These are phyloP conservation scores for Fragilariopsis cylindrus DNA, from an alignment of 108 stramenopile genomes.

Conservation along the genomic window DNA sequence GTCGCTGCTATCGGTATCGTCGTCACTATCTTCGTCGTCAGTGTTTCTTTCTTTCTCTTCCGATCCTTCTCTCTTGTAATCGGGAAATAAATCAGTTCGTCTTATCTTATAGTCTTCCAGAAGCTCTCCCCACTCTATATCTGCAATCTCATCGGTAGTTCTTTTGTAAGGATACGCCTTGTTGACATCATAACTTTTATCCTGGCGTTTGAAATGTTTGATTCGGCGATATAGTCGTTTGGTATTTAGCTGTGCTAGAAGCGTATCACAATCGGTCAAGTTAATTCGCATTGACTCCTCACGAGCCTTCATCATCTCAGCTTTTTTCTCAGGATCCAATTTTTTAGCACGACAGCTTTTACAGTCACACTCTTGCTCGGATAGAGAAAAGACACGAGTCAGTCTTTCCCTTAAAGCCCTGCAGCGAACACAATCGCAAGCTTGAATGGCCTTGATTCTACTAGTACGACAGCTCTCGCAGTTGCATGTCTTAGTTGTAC, in stretches of 20 bases:
- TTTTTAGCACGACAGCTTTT: background rate
- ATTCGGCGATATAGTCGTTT: constrained; percentile 51
- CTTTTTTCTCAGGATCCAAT: constrained; percentile 11
- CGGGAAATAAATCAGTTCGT: too few relatives aligned
- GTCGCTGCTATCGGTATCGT: background rate
- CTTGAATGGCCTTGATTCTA: background rate
- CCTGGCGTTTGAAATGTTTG: constrained; percentile 12
- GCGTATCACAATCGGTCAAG: constrained; percentile 26
- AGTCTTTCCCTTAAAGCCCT: background rate
- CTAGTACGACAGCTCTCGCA: background rate
- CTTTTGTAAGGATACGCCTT: constrained; percentile 42
- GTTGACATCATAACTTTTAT: constrained; percentile 22
- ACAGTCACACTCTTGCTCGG: background rate
- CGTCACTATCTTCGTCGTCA: background rate
- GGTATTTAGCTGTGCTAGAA: constrained; percentile 77
- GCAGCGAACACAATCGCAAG: background rate
- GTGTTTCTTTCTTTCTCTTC: background rate
- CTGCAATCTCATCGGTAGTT: constrained; percentile 52
- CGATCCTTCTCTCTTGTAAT: constrained; percentile 10
- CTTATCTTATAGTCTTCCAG: constrained; percentile 25
- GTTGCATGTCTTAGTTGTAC: background rate
- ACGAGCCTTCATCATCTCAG: background rate
- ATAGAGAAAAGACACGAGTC: background rate
- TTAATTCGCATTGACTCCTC: constrained; percentile 18
- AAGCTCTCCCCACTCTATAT: constrained; percentile 55